phyloP scores from a whole-genome alignment of 2,329 filamentous ascomycete species.

The Orbilia oligospora region DNA sequence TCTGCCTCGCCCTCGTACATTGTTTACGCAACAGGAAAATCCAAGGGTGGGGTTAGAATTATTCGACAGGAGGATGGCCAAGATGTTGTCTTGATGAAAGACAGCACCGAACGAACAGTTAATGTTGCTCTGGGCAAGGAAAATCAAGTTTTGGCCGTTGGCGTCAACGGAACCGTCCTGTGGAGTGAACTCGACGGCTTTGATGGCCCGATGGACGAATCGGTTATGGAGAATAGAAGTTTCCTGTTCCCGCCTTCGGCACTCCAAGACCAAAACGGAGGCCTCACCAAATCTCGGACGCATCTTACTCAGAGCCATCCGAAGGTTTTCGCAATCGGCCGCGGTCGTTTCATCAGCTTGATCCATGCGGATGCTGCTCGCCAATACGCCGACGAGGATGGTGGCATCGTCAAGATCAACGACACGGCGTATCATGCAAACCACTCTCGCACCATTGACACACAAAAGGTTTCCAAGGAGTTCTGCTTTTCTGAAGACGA shows the following conservation, averaged over 20 bases:
- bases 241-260: conserved; percentile 90
- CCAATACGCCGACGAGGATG: conserved; percentile 70
- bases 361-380: conserved; percentile 76
- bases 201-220: conserved; percentile 74
- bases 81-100: conserved; percentile 91
- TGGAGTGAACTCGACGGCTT: conserved; percentile 74
- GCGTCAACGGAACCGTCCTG: conserved; percentile 95
- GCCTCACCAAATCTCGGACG: conserved; percentile 94
- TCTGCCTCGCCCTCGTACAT: conserved; percentile 92
- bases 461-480: conserved; percentile 97
- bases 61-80: conserved; percentile 94
- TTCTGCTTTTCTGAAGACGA: conserved; percentile 98
- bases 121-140: conserved; percentile 78
- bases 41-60: conserved; percentile 85
- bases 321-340: conserved; percentile 93
- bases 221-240: conserved; percentile 84
- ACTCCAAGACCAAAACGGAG: conserved; percentile 89
- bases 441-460: conserved; percentile 92
- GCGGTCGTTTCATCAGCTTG: conserved; percentile 95
- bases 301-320: conserved; percentile 90
- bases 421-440: conserved; percentile 89
- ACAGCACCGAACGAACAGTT: conserved; percentile 93
- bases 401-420: conserved; percentile 74
- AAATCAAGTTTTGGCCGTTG: conserved; percentile 88
- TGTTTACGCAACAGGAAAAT: conserved; percentile 92